Evolutionary conservation across 169 alveolate genomes (phyloP).

Genomic region (Plasmodium reichenowi): DNA sequence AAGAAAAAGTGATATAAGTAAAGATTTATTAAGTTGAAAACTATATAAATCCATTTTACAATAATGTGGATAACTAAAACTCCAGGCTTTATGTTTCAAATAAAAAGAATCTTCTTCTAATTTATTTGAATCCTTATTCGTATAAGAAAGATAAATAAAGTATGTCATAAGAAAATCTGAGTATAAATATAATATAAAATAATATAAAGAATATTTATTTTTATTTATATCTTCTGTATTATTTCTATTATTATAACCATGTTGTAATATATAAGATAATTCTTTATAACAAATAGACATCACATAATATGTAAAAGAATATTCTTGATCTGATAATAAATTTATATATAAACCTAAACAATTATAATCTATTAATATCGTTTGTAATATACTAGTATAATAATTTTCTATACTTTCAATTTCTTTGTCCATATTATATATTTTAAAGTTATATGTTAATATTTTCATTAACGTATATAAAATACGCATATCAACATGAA

Average conservation of each 20-base stretch:
- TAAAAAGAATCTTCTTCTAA: constrained; percentile 39
- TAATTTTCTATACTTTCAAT: constrained; percentile 59
- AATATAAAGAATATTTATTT: constrained; percentile 42
- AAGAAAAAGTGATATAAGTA: constrained; percentile 24
- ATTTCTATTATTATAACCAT: constrained; percentile 11
- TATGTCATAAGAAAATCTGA: constrained; percentile 67
- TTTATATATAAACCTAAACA: constrained; percentile 67
- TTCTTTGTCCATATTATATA: constrained; percentile 63
- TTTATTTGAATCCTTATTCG: constrained; percentile 37
- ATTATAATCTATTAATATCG: constrained; percentile 39
- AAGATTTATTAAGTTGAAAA: constrained; percentile 55
- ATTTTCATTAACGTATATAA: constrained; percentile 66
- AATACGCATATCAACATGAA: constrained; percentile 41
- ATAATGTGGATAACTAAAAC: constrained; percentile 39
- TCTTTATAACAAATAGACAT: constrained; percentile 64
- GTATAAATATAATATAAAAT: constrained; percentile 48
- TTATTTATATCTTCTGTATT: constrained; percentile 15
- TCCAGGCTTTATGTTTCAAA: constrained; percentile 47
- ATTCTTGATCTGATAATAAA: constrained; percentile 59
- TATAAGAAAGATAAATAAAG: constrained; percentile 48
- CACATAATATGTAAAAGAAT: constrained; percentile 68
- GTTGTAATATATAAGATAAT: constrained; percentile 29
- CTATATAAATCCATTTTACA: constrained; percentile 45
- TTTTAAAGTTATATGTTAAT: constrained; percentile 18
- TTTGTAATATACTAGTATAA: constrained; percentile 52